Evolutionary conservation across 2,329 filamentous ascomycete species (phyloP).

Genomic region (Capronia coronata): DNA sequence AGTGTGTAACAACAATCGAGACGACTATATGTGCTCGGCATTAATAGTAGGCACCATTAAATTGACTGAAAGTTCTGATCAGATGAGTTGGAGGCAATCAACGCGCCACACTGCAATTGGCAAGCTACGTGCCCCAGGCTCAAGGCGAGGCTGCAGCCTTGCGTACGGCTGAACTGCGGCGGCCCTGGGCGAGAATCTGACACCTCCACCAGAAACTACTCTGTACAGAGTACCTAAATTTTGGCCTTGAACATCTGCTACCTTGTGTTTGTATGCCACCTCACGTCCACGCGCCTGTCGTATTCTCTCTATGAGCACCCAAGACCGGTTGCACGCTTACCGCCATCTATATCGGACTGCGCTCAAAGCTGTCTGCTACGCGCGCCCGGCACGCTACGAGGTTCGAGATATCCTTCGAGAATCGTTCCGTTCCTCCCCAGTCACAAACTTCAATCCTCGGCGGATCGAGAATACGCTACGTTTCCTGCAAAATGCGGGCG

Average conservation of each 20-base stretch:
- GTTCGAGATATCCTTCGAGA: slow-evolving; percentile 42
- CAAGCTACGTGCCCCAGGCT: neutral
- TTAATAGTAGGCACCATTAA: neutral
- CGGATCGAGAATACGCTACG: slow-evolving; percentile 41
- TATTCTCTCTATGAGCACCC: neutral
- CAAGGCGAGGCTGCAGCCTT: neutral
- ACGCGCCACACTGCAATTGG: neutral
- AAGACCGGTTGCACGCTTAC: slow-evolving; percentile 46
- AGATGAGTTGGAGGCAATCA: too few relatives aligned
- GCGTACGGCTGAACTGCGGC: neutral
- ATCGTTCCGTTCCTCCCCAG: slow-evolving; percentile 37
- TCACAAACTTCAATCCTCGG: slow-evolving; percentile 35
- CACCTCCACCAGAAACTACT: too few relatives aligned
- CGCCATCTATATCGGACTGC: slow-evolving; percentile 51
- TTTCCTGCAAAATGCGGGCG: slow-evolving; percentile 41
- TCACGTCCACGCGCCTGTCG: too few relatives aligned
- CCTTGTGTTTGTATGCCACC: too few relatives aligned
- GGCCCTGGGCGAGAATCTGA: neutral
- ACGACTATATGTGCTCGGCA: neutral
- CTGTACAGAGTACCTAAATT: too few relatives aligned
- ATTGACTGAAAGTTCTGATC: neutral
- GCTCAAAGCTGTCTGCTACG: slow-evolving; percentile 51
- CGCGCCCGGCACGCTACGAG: slow-evolving; percentile 51
- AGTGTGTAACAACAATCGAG: too few relatives aligned
- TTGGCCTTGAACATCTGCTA: too few relatives aligned